Percentiles rank a stretch among this genome's conserved stretches.
Evolutionary conservation across 1,284 basidiomycete genomes (phyloP).

Genomic region (Termitomyces sp.): DNA sequence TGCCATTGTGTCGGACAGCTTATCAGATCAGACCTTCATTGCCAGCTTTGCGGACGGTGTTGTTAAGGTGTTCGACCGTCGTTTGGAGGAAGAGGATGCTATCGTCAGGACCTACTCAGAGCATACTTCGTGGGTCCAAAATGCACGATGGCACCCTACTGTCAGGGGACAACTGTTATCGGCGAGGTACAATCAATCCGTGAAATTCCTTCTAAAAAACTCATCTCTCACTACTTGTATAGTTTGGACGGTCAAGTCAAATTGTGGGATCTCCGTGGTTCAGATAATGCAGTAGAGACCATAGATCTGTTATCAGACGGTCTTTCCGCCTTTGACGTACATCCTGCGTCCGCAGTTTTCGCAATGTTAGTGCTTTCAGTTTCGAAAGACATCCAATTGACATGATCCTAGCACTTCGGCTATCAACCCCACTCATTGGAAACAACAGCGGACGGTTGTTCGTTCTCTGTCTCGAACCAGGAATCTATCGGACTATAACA

Average conservation of each 20-base stretch:
- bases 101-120: slow-evolving; percentile 80
- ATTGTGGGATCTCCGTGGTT: slow-evolving; percentile 85
- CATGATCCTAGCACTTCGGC: slow-evolving; percentile 51
- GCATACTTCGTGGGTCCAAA: slow-evolving; percentile 90
- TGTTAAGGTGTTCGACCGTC: slow-evolving; percentile 88
- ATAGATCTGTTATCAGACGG: slow-evolving; percentile 72
- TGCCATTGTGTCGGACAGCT: slow-evolving; percentile 76
- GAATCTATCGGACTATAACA: slow-evolving; percentile 45
- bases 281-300: slow-evolving; percentile 57
- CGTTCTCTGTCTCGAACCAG: slow-evolving; percentile 44
- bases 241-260: slow-evolving; percentile 90
- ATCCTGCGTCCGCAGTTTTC: slow-evolving; percentile 81
- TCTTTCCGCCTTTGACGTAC: slow-evolving; percentile 83
- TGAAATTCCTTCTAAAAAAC: neutral
- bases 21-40: slow-evolving; percentile 77
- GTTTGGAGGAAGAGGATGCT: slow-evolving; percentile 81
- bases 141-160: slow-evolving; percentile 81
- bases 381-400: neutral
- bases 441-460: slow-evolving; percentile 57
- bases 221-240: slow-evolving; percentile 2
- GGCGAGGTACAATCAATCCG: slow-evolving; percentile 57
- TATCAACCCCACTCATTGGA: slow-evolving; percentile 53
- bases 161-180: slow-evolving; percentile 77
- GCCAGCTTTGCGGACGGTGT: slow-evolving; percentile 93
- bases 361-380: slow-evolving; percentile 62